A percentile compares a stretch with the other conserved stretches of the same genome.
Conservation (phyloP, 129 eudicot species). For the Pittosporum tobira region DNA sequence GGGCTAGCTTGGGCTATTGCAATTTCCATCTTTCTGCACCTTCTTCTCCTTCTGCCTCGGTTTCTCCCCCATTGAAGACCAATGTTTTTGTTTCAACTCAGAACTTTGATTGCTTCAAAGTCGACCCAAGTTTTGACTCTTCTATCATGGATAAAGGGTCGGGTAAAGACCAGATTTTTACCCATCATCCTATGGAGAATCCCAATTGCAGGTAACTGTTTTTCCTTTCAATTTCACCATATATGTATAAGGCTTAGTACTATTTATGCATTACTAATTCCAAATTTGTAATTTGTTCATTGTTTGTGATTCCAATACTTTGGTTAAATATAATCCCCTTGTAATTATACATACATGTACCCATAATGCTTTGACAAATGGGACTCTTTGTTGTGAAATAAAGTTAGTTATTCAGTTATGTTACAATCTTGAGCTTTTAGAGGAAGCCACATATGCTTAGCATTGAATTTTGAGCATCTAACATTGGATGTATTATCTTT, state of each 20-base stretch:
- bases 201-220: conserved; percentile 44
- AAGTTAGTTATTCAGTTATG: too few relatives aligned
- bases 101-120: conserved; percentile 17
- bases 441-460: background rate
- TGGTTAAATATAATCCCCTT: too few relatives aligned
- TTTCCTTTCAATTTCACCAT: too few relatives aligned
- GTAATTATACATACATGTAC: too few relatives aligned
- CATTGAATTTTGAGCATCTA: background rate
- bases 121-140: conserved; percentile 18
- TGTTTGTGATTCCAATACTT: too few relatives aligned
- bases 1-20: conserved; percentile 42
- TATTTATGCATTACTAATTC: background rate
- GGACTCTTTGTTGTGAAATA: too few relatives aligned
- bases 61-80: conserved; percentile 18
- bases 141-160: conserved; percentile 7
- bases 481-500: background rate
- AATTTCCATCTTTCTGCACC: conserved; percentile 31
- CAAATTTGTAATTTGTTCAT: too few relatives aligned
- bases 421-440: too few relatives aligned
- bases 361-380: too few relatives aligned
- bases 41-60: conserved; percentile 23
- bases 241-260: too few relatives aligned
- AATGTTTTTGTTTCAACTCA: conserved; percentile 15
- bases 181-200: conserved; percentile 7
- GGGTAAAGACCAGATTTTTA: conserved; percentile 18